A percentile compares a stretch with the other conserved stretches of the same genome.
phyloP scores from a whole-genome alignment of 306 rosid genomes.

The Fagus crenata region DNA sequence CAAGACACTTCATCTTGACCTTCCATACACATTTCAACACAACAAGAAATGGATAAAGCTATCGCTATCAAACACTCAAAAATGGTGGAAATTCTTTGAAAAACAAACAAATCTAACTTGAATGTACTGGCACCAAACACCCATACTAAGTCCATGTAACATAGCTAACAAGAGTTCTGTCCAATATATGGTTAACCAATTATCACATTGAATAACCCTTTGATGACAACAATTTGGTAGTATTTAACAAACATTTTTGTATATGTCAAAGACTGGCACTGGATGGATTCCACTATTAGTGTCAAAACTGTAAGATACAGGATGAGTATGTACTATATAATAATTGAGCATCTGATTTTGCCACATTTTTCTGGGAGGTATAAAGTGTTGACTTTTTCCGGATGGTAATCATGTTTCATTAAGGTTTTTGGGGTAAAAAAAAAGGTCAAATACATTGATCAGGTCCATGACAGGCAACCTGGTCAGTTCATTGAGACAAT shows the following conservation, averaged over 20 bases:
- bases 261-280: neutral
- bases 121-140: neutral
- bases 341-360: neutral
- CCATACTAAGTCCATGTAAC: constrained; percentile 3
- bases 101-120: neutral
- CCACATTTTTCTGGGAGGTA: neutral
- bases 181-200: neutral
- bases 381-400: neutral
- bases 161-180: neutral
- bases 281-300: neutral
- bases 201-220: neutral
- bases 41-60: neutral
- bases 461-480: neutral
- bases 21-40: neutral
- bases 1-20: neutral
- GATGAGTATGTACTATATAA: neutral
- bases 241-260: neutral
- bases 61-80: too few species aligned
- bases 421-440: neutral
- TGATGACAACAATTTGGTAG: neutral
- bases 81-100: neutral
- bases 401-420: neutral
- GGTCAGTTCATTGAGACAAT: neutral
- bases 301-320: neutral
- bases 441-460: neutral